Conservation (phyloP, 1,139 yeast genomes). For the Blastobotrys elegans region DNA sequence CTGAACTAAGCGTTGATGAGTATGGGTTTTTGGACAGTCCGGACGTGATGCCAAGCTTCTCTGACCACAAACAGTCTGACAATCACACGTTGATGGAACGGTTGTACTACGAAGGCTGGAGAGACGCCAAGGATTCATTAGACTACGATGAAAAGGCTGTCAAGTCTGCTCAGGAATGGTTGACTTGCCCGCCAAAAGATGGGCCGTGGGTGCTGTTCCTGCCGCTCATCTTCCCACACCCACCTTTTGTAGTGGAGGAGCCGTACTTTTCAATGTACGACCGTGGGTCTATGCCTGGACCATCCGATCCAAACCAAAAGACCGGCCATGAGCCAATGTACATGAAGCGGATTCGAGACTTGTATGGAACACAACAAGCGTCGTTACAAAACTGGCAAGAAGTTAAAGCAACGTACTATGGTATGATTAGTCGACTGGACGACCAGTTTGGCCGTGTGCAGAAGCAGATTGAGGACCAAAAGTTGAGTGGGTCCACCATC, state of each 20-base stretch:
- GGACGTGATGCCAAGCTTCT: slow-evolving; percentile 1
- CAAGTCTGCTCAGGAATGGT: neutral
- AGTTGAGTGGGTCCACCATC: neutral
- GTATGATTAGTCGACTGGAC: slow-evolving; percentile 2
- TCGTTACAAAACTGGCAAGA: neutral
- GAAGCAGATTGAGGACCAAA: neutral
- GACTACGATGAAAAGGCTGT: slow-evolving; percentile 2
- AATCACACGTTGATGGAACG: slow-evolving; percentile 4
- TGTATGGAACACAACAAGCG: slow-evolving; percentile 1
- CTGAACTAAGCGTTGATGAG: neutral
- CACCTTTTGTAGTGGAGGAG: no score
- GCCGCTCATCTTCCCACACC: no score
- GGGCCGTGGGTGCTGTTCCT: slow-evolving; percentile 2
- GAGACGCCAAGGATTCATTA: neutral
- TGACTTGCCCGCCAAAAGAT: neutral
- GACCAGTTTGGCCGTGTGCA: slow-evolving; percentile 1
- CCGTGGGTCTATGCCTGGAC: neutral
- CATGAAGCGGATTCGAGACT: neutral
- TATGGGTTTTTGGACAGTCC: slow-evolving; percentile 1
- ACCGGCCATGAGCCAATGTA: neutral
- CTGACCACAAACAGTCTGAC: neutral
- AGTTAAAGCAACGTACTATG: slow-evolving; percentile 1
- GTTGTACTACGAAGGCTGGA: neutral
- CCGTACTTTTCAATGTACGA: no score
- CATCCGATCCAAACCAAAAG: neutral